These are phyloP conservation scores for Trametes villosa DNA, from an alignment of 768 basidiomycete species.

Conservation along the genomic window DNA sequence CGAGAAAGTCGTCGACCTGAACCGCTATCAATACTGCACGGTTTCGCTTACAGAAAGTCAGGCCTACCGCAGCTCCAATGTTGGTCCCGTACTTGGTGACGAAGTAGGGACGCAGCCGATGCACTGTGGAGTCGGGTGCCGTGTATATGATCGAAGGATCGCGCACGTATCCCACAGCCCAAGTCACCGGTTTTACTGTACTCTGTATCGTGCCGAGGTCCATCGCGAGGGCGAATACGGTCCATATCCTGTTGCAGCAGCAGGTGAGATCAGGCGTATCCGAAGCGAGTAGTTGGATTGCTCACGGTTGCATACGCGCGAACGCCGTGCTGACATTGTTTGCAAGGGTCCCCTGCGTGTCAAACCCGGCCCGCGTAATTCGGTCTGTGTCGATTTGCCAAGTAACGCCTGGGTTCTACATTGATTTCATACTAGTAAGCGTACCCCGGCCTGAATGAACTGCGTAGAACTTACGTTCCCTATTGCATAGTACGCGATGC, in stretches of 20 bases:
- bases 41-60: accelerated
- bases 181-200: constrained; percentile 28
- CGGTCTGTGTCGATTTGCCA: constrained; percentile 20
- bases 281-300: too few relatives aligned
- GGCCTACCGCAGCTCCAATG: background rate
- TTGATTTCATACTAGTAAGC: background rate
- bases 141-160: constrained; percentile 32
- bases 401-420: constrained; percentile 2
- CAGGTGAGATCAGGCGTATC: too few relatives aligned
- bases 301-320: constrained; percentile 13
- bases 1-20: constrained; percentile 26
- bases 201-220: constrained; percentile 31
- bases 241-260: constrained; percentile 7
- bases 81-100: background rate
- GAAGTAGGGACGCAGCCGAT: constrained; percentile 27
- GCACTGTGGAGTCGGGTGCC: constrained; percentile 2
- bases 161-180: constrained; percentile 33
- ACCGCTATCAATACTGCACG: background rate
- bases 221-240: constrained; percentile 32
- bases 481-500: constrained; percentile 19
- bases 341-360: constrained; percentile 19
- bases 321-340: constrained; percentile 11
- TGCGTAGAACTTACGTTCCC: background rate
- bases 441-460: background rate
- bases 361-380: constrained; percentile 24